Base-by-base conservation (phyloP, 345 rosid species). In the Dipteronia sinensis region DNA sequence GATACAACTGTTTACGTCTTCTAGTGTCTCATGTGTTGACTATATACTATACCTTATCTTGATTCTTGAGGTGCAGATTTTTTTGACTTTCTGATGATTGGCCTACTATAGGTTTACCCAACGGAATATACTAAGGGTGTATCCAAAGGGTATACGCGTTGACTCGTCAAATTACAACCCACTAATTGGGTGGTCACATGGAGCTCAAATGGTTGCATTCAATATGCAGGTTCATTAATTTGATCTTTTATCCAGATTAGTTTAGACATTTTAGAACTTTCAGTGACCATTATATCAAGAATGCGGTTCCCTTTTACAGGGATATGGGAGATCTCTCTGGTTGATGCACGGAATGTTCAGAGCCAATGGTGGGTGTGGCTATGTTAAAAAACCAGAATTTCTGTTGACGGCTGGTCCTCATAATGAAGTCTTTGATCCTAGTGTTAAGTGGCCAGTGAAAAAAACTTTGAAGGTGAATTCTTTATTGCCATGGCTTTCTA, bases 151-250 rank as follows among this genome's bases (percentile, higher is more conserved):
- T 65, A 87, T 77, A 20, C 96, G 99, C n/a, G 78, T 95, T 62
- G 76, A 88, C 81, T 95, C 99, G 42, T 92, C 99, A 67, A 95
- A 95, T 79, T 95, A 95, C 84, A 93, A 93, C 71, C 99, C 99
- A 0, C 80, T 93, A 0, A 86, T 90, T 76, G 99, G 88, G 3
- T 93, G 99, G 99, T 90, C 87, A 73, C 98, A 93, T 80, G 99
- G 99, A 67, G 98, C 98, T 88, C 99, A 95, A 84, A 95, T 95
- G 99, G 98, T 95, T 78, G 99, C 99, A 72, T 95, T 95, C 76
- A 95, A 95, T 73, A 95, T 95, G 99, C 97, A 95, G 99, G 97
- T 87, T 64, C 73, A 62, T 58, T 47, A 74, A 67, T 66, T 66
- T 75, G 13, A 20, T 66, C 47, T 31, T 31, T 31, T 51, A 6